Conservation (phyloP, 805 yeast species). For the Candida hispaniensis region DNA sequence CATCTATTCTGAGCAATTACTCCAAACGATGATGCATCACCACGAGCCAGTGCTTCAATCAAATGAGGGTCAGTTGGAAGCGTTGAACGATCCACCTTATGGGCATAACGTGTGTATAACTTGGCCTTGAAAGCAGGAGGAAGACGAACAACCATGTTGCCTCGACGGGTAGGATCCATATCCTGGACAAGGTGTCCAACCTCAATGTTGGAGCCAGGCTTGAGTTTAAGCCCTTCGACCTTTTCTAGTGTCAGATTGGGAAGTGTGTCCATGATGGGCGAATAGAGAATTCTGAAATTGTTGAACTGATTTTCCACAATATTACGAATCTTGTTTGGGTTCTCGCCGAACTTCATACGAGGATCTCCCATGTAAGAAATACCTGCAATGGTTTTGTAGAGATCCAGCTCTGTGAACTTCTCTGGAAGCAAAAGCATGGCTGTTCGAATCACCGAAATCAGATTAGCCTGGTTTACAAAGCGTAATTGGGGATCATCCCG, state of each 20-base stretch:
- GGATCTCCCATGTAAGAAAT: conserved; percentile 87
- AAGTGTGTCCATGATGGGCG: conserved; percentile 45
- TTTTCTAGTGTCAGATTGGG: conserved; percentile 28
- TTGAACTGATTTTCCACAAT: conserved; percentile 69
- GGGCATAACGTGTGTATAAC: conserved; percentile 28
- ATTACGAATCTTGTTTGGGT: conserved; percentile 77
- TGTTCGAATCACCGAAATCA: conserved; percentile 65
- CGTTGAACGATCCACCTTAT: conserved; percentile 6
- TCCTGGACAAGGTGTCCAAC: conserved; percentile 29
- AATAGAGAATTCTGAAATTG: conserved; percentile 60
- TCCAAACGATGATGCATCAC: conserved; percentile 9
- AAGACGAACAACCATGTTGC: conserved; percentile 36
- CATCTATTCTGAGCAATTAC: conserved; percentile 18
- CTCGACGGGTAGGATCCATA: conserved; percentile 32
- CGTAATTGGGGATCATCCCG: conserved; percentile 53
- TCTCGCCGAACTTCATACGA: conserved; percentile 78
- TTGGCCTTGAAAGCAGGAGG: conserved; percentile 41
- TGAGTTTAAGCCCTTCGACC: conserved; percentile 18
- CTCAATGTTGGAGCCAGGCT: conserved; percentile 24
- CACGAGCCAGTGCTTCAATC: conserved; percentile 9
- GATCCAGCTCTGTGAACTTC: conserved; percentile 45
- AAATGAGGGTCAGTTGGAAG: conserved; percentile 14
- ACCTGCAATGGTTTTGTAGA: conserved; percentile 67
- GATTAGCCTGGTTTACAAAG: conserved; percentile 62
- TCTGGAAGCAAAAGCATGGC: conserved; percentile 46